Percentiles rank a stretch among this genome's conserved stretches.
phyloP scores from a whole-genome alignment of 306 rosid species.

The Abrus precatorius region DNA sequence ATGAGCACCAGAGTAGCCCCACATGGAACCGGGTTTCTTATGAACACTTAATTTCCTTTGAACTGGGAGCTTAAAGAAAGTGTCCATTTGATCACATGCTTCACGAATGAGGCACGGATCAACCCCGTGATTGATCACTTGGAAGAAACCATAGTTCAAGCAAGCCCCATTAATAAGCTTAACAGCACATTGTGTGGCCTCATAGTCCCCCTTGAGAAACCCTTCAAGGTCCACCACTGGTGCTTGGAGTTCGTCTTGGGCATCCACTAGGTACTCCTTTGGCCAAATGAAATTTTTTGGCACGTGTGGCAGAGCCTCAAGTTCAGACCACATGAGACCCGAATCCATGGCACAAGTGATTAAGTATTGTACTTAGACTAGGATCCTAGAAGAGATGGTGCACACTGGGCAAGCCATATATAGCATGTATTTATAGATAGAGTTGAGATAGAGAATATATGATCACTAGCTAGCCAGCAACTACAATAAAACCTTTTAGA shows the following conservation, averaged over 20 bases:
- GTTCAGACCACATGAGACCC: slow-evolving; percentile 18
- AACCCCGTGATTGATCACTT: slow-evolving; percentile 77
- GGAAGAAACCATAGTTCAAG: slow-evolving; percentile 76
- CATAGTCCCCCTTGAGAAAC: slow-evolving; percentile 59
- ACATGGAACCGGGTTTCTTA: slow-evolving; percentile 47
- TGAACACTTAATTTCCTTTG: slow-evolving; percentile 46
- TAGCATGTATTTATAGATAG: slow-evolving; percentile 31
- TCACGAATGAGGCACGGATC: slow-evolving; percentile 49
- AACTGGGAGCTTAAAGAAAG: slow-evolving; percentile 68
- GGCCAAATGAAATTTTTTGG: slow-evolving; percentile 72
- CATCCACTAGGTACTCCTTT: slow-evolving; percentile 53
- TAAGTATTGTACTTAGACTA: neutral
- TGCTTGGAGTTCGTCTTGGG: slow-evolving; percentile 55
- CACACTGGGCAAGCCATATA: neutral
- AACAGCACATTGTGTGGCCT: slow-evolving; percentile 54
- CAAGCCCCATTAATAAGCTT: slow-evolving; percentile 60
- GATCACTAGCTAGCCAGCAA: neutral
- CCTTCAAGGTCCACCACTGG: slow-evolving; percentile 72
- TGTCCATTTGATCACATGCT: slow-evolving; percentile 57
- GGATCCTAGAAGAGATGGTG: neutral
- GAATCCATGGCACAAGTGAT: slow-evolving; percentile 44
- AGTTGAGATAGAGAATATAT: neutral
- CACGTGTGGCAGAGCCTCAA: slow-evolving; percentile 42
- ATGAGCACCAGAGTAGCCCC: slow-evolving; percentile 80
- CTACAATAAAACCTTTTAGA: neutral